Base-by-base conservation (phyloP, 805 yeast species). In the Peterozyma toletana region DNA sequence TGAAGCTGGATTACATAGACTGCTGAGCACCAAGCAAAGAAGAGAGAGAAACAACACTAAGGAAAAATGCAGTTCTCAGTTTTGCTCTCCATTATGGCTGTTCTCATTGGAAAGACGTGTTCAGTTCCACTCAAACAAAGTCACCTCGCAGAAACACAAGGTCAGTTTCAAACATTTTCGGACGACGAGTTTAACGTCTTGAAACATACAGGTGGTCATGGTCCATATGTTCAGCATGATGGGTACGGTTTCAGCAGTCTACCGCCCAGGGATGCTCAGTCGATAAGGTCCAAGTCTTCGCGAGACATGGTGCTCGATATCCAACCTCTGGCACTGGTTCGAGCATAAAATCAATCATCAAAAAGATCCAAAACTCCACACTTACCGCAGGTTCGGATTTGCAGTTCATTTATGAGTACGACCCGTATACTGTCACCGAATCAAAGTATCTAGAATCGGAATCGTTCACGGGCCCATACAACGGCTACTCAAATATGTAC, bases 231-330 rank as follows among this genome's bases (percentile, higher is more conserved):
- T 33, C 69, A 71, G 42, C 67, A 66, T 40, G 59, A 63, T 2
- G 83, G 83, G 1, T 75, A 59, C 51, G 85, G 84, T 3, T 69
- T 80, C 34, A 60, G 73, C 13, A 57, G 68, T 16, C 75, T 64
- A 10, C 50, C 66, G 1, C 82, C 84, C 64, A 58, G 9, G 65
- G 65, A 39, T 80, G 86, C 59, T 53, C 60, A 6, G 66, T 80
- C 44, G 77, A 76, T 51, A 91, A 84, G 59, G 86, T 83, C 9
- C 88, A 83, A 50, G 62, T 83, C 15, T 63, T 83, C 40, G 78
- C 80, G 50, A 73, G 96, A 54, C 95, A 87, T 55, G 95, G 91
- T 17, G 91, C 86, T 58, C 67, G 95, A 50, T 84, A 69, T 54
- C 88, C 87, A 3, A 73, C 84, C 3, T 58, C 52, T 2, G 62